Evolutionary conservation across 2,329 filamentous ascomycete species (phyloP), one percentile per base, ranked within the genome.

Genomic region (Pseudocercospora crystallina): DNA sequence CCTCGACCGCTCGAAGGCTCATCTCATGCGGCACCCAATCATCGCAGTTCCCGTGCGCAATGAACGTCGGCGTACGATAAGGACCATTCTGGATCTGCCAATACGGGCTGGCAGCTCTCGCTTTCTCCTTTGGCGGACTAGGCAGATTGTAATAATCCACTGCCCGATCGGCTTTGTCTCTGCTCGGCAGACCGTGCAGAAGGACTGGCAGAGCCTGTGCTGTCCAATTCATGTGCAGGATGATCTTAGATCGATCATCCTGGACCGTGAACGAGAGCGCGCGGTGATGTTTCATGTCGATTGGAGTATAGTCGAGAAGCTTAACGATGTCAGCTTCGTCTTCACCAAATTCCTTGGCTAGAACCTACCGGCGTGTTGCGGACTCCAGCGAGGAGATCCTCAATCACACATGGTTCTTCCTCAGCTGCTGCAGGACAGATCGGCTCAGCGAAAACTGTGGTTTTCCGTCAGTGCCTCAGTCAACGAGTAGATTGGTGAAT

Each of bases 171-270:
- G n/a, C n/a, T n/a, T 41, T n/a, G 17, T 13, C 30, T 29, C 47
- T 51, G 17, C n/a, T 34, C n/a, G 49, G 43, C 11, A 52, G 36
- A 12, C 43, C 49, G 36, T 31, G 26, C 8, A 52, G 30, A 12
- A 52, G 35, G 31, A 45, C 34, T 13, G 42, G 50, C 34, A 53
- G 14, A 7, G 50, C 33, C 20, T 40, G 33, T 8, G 38, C 26
- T n/a, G 44, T 41, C 44, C 50, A 53, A 14, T 35, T 36, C 32
- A 41, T 44, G 29, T 47, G 40, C 26, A 53, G 44, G 8, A 53
- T 30, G 44, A 53, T 43, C 8, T 32, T 10, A 13, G 38, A 15
- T 12, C 50, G 50, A 2, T 29, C 15, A 38, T 53, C 50, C 26
- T 43, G 13, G 5, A 53, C 2, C 12, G 37, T 13, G 11, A 40